Base-by-base conservation (phyloP, 345 rosid species). In the Reutealis trisperma region DNA sequence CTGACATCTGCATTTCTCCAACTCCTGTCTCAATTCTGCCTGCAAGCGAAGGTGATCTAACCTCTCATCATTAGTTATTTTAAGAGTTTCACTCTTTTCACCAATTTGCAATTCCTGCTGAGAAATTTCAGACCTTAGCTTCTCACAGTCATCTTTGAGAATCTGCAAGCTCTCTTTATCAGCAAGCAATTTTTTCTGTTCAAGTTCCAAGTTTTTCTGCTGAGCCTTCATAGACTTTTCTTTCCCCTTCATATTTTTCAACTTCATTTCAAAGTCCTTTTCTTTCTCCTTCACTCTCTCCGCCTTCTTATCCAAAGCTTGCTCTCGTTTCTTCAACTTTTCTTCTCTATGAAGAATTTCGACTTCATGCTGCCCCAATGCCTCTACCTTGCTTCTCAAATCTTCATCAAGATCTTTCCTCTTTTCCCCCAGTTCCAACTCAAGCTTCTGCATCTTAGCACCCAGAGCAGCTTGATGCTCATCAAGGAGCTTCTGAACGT, bases 231-330 rank as follows among this genome's bases (percentile, higher is more conserved):
- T 10, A 59, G 68, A 63, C 72, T 90, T 88, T 65, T 93, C 98
- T 55, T 63, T 85, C 76, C 88, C 93, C 82, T 88, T 88, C 74
- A 87, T 62, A 47, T 75, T 77, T 88, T 90, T 85, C 73, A 80
- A 73, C 78, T 81, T 91, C 59, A 83, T 84, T 77, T 90, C 93
- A 71, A 89, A 83, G 63, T 90, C 94, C 80, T 88, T 88, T 68
- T 89, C 95, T 86, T 88, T 91, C 85, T 90, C 97, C 83, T 89
- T 87, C 80, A 85, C 72, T 75, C 85, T 89, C 77, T 85, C 94
- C 30, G 82, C 74, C 84, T 81, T 88, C 78, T 63, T 83, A 71
- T 88, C 86, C 82, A 88, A 76, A 67, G 86, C 84, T 76, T 88
- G 85, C 78, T 87, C 94, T 76, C 83, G 80, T 79, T 90, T 90